Evolutionary conservation across 495 filamentous ascomycete species (phyloP), one percentile per base, ranked within the genome.

Genomic region (Immersiella caudata): DNA sequence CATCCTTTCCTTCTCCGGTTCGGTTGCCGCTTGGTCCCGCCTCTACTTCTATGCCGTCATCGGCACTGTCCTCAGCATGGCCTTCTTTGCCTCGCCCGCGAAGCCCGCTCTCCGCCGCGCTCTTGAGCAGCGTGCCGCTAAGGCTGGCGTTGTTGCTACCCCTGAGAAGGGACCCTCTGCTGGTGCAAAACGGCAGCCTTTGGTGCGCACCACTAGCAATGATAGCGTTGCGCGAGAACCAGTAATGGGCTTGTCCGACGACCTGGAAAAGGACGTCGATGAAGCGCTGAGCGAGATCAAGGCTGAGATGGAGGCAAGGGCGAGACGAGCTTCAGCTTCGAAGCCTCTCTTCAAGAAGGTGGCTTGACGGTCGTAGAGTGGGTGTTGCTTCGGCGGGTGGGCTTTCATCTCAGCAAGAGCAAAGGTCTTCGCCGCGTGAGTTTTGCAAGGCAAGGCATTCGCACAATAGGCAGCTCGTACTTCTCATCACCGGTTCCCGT

Each of bases 41-140:
- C 89, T 96, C n/a, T 94, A 97, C 78, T 97, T 92, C 82, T 98
- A 96, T 80, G 87, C 87, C 46, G 80, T 93, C 69, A 68, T 94
- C 58, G 87, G 87, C 56, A 90, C 87, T n/a, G 76, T 80, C 35
- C 73, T 78, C 2, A 85, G 87, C 27, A 83, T 93, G 64, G 87
- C 79, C 6, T 91, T 96, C 81, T 96, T 98, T 73, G 84, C 87
- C 35, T 93, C 91, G 1, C 93, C 94, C 0, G 91, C 85, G 1
- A 94, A 91, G 71, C 75, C 73, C 11, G 83, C 81, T 65, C 80
- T 97, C 0, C 74, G 80, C 35, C 81, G 82, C 65, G 78, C 78
- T 57, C 78, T 94, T 22, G 90, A 92, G 66, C 77, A 83, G 62
- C 84, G 89, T 65, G 82, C 82, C 12, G 75, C 73, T 24, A 75